Percentiles rank a stretch among this genome's conserved stretches.
Evolutionary conservation across 2,329 filamentous ascomycete species (phyloP).

Genomic region (Diplodia intermedia): DNA sequence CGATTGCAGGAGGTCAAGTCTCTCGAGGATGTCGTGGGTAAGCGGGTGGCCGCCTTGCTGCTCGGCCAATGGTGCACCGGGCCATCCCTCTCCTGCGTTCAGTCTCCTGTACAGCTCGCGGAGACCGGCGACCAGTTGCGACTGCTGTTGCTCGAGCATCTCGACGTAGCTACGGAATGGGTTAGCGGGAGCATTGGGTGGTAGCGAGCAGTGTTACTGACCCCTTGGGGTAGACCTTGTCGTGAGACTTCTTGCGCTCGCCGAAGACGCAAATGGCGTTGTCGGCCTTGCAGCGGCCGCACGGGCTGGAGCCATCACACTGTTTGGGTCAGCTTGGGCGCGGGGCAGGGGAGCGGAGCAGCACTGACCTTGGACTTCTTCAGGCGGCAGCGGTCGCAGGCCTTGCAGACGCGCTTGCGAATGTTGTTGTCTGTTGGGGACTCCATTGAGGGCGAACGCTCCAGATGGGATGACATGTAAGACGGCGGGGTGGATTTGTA

Average conservation of each 20-base stretch:
- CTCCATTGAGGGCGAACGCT: constrained; percentile 49
- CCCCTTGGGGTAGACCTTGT: constrained; percentile 74
- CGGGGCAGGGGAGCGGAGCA: neutral
- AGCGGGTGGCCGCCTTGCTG: constrained; percentile 62
- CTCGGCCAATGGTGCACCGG: constrained; percentile 60
- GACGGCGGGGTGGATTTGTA: neutral
- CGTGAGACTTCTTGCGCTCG: constrained; percentile 69
- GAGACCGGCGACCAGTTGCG: constrained; percentile 66
- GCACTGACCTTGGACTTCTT: constrained; percentile 69
- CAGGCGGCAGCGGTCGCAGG: constrained; percentile 69
- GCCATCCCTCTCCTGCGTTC: constrained; percentile 62
- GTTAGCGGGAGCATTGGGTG: constrained; percentile 14
- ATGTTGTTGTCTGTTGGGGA: constrained; percentile 53
- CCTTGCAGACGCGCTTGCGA: constrained; percentile 70
- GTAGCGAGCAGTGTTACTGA: constrained; percentile 49
- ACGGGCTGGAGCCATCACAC: constrained; percentile 69
- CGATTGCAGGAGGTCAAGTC: constrained; percentile 63
- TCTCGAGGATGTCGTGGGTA: constrained; percentile 68
- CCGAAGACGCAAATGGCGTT: constrained; percentile 71
- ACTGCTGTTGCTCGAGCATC: constrained; percentile 71
- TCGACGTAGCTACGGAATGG: constrained; percentile 62
- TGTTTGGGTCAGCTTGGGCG: constrained; percentile 39
- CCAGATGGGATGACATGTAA: constrained; percentile 29
- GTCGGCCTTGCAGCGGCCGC: constrained; percentile 67
- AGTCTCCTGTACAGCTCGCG: constrained; percentile 66